phyloP scores from a whole-genome alignment of 805 yeast genomes.

The Blastobotrys parvus region DNA sequence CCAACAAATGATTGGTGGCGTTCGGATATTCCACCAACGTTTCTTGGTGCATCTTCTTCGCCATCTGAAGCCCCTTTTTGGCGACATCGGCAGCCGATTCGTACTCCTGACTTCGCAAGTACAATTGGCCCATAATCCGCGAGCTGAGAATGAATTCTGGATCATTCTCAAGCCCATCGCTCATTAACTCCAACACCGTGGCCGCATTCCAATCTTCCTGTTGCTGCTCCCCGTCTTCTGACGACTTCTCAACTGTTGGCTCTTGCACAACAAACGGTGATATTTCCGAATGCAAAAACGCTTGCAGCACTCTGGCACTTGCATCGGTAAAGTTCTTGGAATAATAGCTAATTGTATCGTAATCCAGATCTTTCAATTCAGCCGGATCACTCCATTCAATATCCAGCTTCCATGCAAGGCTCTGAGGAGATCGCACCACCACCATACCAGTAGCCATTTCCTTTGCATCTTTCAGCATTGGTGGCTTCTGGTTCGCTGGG shows the following conservation, averaged over 20 bases:
- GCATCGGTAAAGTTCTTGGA: constrained; percentile 52
- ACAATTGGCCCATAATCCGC: constrained; percentile 55
- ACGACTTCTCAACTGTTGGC: neutral
- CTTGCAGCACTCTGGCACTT: constrained; percentile 52
- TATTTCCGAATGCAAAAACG: constrained; percentile 56
- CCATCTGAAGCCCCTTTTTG: constrained; percentile 49
- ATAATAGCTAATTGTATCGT: constrained; percentile 40
- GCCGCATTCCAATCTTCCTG: constrained; percentile 32
- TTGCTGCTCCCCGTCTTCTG: constrained; percentile 14
- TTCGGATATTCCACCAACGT: constrained; percentile 39
- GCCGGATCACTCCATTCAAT: constrained; percentile 66
- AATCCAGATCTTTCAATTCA: constrained; percentile 42
- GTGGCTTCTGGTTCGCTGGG: constrained; percentile 37
- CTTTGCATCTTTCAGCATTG: constrained; percentile 36
- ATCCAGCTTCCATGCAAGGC: constrained; percentile 62
- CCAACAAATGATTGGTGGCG: constrained; percentile 50
- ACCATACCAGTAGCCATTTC: constrained; percentile 67
- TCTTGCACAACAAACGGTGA: constrained; percentile 40
- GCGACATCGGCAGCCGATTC: constrained; percentile 53
- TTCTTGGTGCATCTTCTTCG: constrained; percentile 30
- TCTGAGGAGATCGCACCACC: constrained; percentile 50
- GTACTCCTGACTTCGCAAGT: constrained; percentile 54
- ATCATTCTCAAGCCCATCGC: constrained; percentile 39
- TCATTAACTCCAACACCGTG: constrained; percentile 41
- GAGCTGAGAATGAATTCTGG: constrained; percentile 47